Conservation (phyloP, 345 rosid genomes). For the Salix viminalis region DNA sequence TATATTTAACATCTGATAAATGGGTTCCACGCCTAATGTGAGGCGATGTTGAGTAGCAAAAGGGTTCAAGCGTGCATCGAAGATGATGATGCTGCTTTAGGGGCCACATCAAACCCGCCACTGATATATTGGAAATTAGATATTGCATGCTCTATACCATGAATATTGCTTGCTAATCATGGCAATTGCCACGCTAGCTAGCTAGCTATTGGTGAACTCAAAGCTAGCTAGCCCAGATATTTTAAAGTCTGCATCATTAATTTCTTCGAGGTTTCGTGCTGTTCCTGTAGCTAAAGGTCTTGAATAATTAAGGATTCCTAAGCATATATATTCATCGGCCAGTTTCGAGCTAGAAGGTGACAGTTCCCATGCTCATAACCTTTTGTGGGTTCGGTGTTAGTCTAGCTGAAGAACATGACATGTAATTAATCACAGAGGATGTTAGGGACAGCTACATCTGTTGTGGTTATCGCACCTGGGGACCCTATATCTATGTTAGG, state of each 20-base stretch:
- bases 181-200: not conserved
- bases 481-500: too few relatives aligned
- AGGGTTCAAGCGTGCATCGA: slow-evolving; percentile 26
- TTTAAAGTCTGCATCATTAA: not conserved
- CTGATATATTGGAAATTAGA: not conserved
- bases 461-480: too few relatives aligned
- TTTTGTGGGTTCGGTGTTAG: too few relatives aligned
- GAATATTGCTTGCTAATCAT: not conserved
- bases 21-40: not conserved
- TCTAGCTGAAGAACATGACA: too few relatives aligned
- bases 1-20: too few relatives aligned
- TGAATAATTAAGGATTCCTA: too few relatives aligned
- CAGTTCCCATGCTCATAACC: too few relatives aligned
- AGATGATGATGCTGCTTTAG: slow-evolving; percentile 19
- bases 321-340: too few relatives aligned
- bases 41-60: not conserved
- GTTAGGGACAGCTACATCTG: too few relatives aligned
- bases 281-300: not conserved
- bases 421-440: too few relatives aligned
- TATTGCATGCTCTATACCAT: not conserved
- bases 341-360: too few relatives aligned
- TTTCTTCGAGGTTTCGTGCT: not conserved
- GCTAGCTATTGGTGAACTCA: not conserved
- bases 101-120: not conserved
- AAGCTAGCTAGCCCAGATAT: not conserved